These are phyloP conservation scores for Linanthus parryae DNA, from an alignment of 148 eudicot species.

Conservation along the genomic window DNA sequence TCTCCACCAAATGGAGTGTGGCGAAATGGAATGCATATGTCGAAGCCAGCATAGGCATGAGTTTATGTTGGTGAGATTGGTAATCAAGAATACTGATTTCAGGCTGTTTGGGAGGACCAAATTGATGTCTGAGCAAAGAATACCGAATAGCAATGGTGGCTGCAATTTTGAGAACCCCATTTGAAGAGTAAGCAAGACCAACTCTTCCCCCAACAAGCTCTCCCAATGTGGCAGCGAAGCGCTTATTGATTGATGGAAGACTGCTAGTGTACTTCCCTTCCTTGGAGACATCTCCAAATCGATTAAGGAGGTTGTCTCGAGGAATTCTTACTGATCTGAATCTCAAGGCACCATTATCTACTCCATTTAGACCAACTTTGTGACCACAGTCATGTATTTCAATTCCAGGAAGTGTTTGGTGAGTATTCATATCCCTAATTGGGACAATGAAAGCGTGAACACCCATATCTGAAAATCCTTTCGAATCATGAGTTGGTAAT, in stretches of 20 bases:
- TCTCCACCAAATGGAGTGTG: constrained; percentile 58
- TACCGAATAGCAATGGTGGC: constrained; percentile 75
- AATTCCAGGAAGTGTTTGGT: constrained; percentile 67
- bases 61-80: constrained; percentile 90
- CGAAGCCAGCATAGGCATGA: constrained; percentile 95
- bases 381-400: constrained; percentile 96
- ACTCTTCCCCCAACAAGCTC: constrained; percentile 99
- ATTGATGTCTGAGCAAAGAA: constrained; percentile 79
- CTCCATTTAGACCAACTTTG: constrained; percentile 93
- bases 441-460: constrained; percentile 96
- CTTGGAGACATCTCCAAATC: constrained; percentile 87
- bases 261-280: constrained; percentile 87
- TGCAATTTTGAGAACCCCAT: constrained; percentile 72
- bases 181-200: constrained; percentile 88
- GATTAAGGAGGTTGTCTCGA: constrained; percentile 83
- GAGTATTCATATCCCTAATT: constrained; percentile 73
- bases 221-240: constrained; percentile 88
- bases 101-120: constrained; percentile 80
- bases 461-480: constrained; percentile 82
- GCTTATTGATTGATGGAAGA: constrained; percentile 71
- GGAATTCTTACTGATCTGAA: constrained; percentile 83
- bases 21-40: constrained; percentile 94
- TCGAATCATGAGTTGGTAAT: constrained; percentile 66
- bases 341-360: constrained; percentile 87
- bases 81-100: constrained; percentile 90